Evolutionary conservation across 257 asterid species (phyloP).

Genomic region (Fraxinus excelsior): DNA sequence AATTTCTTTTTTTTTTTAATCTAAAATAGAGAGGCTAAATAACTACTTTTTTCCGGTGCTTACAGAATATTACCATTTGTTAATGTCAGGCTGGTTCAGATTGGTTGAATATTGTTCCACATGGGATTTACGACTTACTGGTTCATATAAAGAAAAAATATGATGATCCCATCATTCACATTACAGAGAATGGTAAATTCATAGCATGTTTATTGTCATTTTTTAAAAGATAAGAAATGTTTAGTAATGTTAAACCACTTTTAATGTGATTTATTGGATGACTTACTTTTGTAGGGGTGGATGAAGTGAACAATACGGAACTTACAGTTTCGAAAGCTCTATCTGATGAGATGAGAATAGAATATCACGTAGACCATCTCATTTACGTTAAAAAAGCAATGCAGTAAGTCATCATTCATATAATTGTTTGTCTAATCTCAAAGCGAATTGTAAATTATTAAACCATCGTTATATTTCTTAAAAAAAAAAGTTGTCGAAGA

Average conservation of each 20-base stretch:
- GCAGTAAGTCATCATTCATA: not conserved
- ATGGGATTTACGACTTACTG: slow-evolving; percentile 19
- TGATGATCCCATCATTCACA: slow-evolving; percentile 23
- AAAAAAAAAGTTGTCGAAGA: not conserved
- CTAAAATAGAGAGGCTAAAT: too few relatives aligned
- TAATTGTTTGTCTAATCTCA: not conserved
- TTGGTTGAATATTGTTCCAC: slow-evolving; percentile 28
- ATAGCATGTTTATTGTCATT: not conserved
- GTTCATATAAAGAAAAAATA: slow-evolving; percentile 17
- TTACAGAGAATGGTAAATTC: slow-evolving; percentile 34
- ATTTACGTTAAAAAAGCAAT: slow-evolving; percentile 17
- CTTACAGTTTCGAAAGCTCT: not conserved
- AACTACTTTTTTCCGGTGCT: too few relatives aligned
- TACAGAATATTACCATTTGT: not conserved
- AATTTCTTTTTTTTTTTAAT: too few relatives aligned
- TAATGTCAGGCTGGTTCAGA: not conserved
- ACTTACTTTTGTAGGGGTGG: slow-evolving; percentile 9
- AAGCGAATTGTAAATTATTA: not conserved
- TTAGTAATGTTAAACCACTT: not conserved
- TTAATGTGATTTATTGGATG: not conserved
- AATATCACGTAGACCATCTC: slow-evolving; percentile 20
- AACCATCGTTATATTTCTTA: too few relatives aligned
- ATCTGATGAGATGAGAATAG: not conserved
- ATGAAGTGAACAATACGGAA: not conserved
- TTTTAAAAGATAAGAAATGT: not conserved